A percentile compares a stretch with the other conserved stretches of the same genome.
Evolutionary conservation across 768 basidiomycete species (phyloP).

Genomic region (Pulveroboletus sp.): DNA sequence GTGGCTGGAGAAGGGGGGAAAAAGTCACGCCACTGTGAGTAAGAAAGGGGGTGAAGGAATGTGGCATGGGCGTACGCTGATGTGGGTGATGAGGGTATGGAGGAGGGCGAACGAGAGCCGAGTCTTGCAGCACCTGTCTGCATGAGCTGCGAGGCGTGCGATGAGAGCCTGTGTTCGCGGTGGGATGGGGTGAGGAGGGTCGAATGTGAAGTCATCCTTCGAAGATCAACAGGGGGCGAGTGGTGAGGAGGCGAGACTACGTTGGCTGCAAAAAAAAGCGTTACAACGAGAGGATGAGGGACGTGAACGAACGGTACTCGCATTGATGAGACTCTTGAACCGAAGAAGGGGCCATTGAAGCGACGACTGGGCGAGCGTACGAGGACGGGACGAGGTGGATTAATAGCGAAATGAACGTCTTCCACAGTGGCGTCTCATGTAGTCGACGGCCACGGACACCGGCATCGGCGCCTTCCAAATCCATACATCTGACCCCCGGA

Average conservation of each 20-base stretch:
- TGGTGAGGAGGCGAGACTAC: slow-evolving; percentile 14
- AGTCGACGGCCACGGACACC: neutral
- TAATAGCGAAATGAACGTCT: slow-evolving; percentile 16
- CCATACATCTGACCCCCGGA: neutral
- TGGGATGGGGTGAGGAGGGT: slow-evolving; percentile 39
- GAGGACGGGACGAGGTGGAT: slow-evolving; percentile 15
- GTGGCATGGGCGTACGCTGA: slow-evolving; percentile 53
- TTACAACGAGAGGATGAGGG: neutral
- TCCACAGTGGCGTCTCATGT: slow-evolving; percentile 4
- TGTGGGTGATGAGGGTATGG: slow-evolving; percentile 75
- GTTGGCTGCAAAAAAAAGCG: slow-evolving; percentile 12
- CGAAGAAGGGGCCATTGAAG: slow-evolving; percentile 12
- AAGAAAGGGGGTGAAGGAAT: neutral
- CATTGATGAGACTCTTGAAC: slow-evolving; percentile 20
- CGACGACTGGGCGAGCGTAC: neutral
- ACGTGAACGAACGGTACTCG: neutral
- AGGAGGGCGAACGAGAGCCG: slow-evolving; percentile 64
- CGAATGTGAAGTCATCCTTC: slow-evolving; percentile 51
- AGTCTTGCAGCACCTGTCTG: slow-evolving; percentile 39
- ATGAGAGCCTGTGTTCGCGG: slow-evolving; percentile 37
- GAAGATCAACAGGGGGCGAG: slow-evolving; percentile 43
- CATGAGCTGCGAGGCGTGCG: slow-evolving; percentile 46
- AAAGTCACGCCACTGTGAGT: slow-evolving; percentile 2
- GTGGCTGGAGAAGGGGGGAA: slow-evolving; percentile 30
- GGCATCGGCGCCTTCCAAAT: slow-evolving; percentile 1